Base-by-base conservation (phyloP, 306 rosid genomes). In the Vigna angularis region DNA sequence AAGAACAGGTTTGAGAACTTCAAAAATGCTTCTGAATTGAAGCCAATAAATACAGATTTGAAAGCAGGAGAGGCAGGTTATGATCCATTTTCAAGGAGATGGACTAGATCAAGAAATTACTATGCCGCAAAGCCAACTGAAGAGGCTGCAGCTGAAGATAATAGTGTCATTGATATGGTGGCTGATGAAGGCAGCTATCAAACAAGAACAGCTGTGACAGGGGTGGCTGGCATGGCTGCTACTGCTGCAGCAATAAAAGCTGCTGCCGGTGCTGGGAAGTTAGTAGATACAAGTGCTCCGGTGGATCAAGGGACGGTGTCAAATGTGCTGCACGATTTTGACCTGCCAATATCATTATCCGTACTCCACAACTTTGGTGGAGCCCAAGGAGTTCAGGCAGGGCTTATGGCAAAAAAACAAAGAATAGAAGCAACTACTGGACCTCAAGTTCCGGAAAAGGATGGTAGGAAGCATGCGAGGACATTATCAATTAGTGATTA, bases 81-180 rank as follows among this genome's bases (percentile, higher is more conserved):
- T 80, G 99, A 95, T 86, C 99, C 98, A n/a, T 95, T 95, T 84
- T 95, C 98, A 16, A 91, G 98, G 87, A 86, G 98, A 83, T 95
- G 98, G 98, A 95, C 98, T 32, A 83, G 98, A 83, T 92, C 98
- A 26, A 95, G 92, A 78, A 95, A 95, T 82, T 95, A 95, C 83
- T 95, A 89, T 74, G 88, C 83, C 70, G 57, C 88, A 61, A 86
- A 86, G 47, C 90, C 91, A 4, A 92, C 87, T 36, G 97, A 79
- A 73, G 84, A 57, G 58, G 76, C 59, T 52, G 78, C 63, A 5
- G 91, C 81, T 67, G 90, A 63, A 78, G 85, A 61, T 80, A 81
- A 44, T 15, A 80, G 18, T 79, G 76, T 34, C 11, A 78, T 70
- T 34, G 85, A 48, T 7, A 42, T 79, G 42, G 73, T 77, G 17